Percentiles rank a stretch among this genome's conserved stretches.
phyloP scores from a whole-genome alignment of 345 rosid genomes.

The Eucalyptus camaldulensis region DNA sequence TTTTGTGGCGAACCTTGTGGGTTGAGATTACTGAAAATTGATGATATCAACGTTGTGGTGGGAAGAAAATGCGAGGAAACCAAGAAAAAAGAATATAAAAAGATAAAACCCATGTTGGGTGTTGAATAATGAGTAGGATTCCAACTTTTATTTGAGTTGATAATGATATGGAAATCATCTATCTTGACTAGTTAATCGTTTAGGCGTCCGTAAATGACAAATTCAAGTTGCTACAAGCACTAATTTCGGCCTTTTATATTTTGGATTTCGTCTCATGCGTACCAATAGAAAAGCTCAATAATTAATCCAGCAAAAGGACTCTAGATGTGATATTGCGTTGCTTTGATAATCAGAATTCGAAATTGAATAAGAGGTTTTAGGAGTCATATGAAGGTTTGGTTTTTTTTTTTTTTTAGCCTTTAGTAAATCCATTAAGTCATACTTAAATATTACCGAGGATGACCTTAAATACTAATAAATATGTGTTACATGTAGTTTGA shows the following conservation, averaged over 20 bases:
- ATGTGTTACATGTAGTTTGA: neutral
- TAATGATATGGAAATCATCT: slow-evolving; percentile 37
- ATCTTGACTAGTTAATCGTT: neutral
- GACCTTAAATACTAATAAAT: neutral
- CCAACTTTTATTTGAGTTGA: slow-evolving; percentile 43
- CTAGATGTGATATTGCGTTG: neutral
- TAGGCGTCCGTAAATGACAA: neutral
- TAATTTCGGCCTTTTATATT: neutral
- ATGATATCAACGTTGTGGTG: slow-evolving; percentile 3
- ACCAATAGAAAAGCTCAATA: neutral
- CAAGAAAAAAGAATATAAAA: neutral
- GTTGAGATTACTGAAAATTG: slow-evolving; percentile 18
- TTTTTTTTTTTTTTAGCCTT: neutral
- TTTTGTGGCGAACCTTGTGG: slow-evolving; percentile 81
- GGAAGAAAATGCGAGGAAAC: neutral
- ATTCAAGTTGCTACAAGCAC: neutral
- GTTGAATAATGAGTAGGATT: slow-evolving; percentile 63
- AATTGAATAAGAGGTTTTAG: neutral
- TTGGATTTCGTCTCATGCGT: neutral
- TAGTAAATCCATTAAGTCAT: neutral
- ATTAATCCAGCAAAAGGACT: neutral
- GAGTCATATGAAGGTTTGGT: neutral
- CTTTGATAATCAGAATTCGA: neutral
- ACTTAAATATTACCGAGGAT: neutral
- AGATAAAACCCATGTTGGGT: slow-evolving; percentile 5